Base-by-base conservation (phyloP, 2,329 filamentous ascomycete species). In the Arthrinium puccinioides region DNA sequence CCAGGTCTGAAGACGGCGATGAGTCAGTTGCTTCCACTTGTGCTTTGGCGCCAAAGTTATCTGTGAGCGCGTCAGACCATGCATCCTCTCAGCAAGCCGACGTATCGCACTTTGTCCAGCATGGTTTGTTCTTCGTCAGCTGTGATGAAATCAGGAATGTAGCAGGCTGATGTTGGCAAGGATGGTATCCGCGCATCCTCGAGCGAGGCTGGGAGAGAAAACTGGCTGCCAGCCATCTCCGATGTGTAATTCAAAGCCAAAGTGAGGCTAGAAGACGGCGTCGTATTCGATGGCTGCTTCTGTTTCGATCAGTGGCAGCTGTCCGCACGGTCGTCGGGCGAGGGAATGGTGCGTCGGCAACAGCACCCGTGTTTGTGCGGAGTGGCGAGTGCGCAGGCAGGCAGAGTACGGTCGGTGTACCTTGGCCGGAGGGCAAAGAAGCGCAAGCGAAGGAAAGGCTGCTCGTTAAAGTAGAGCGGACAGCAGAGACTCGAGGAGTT, bases 1-100 rank as follows among this genome's bases (percentile, higher is more conserved):
- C 73, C 89, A 87, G 1, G 87, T 87, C 69, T 97, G 89, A 1
- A 98, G 76, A 28, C 90, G 82, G 38, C 92, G 84, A 59, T 88
- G 87, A n/a, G 83, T 79, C 38, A 98, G 81, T 34, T 83, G 74
- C 44, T 87, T 89, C 90, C 92, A 98, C 56, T 81, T 75, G 19
- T 84, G 82, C 44, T 79, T 81, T 19, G 85, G 83, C 1, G 79
- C 79, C 30, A 74, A 68, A 36, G 67, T 64, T 49, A 83, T 75
- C n/a, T n/a, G n/a, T n/a, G n/a, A n/a, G n/a, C n/a, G n/a, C n/a
- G n/a, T n/a, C n/a, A n/a, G n/a, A n/a, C n/a, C n/a, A n/a, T n/a
- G n/a, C n/a, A n/a, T n/a, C n/a, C n/a, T n/a, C n/a, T n/a, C n/a
- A n/a, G n/a, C n/a, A n/a, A n/a, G n/a, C n/a, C n/a, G n/a, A n/a